Evolutionary conservation across 2,329 filamentous ascomycete genomes (phyloP), one percentile per base, ranked within the genome.

Genomic region (Thyridium curvatum): DNA sequence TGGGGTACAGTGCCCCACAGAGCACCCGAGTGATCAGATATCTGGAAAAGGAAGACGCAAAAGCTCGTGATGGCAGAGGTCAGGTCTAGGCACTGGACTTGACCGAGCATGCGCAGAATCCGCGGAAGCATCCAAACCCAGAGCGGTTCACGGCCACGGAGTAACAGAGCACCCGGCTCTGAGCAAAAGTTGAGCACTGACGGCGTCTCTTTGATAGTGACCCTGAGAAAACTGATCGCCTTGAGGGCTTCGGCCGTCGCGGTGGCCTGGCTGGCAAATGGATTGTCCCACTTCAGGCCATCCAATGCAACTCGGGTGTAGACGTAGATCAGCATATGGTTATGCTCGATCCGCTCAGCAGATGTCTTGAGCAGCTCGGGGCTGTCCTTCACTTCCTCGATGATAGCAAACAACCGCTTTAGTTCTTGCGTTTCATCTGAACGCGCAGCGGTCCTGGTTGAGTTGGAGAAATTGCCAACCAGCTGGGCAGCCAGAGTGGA

Each of bases 401-500:
- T 77, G 21, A 72, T 61, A 34, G 64, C 60, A 44, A 79, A 72
- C 3, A 96, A 72, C 38, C 82, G 79, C 45, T 84, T 81, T 46
- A 96, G 82, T 36, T 87, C 84, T 49, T 82, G 79, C 42, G 79
- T 82, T 50, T 84, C 80, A 51, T 83, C 74, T 38, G 75, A 75
- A 51, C 76, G 73, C 3, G 29, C 34, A 12, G 39, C 73, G 33
- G 74, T 77, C 45, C 71, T 74, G 37, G 74, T 71, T 36, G 77
- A 76, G 16, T 83, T 75, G 32, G 84, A 79, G 45, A 89, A 80
- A 56, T 86, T 87, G 56, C 86, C 82, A 46, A 93, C 87, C 41
- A 96, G 80, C 60, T 94, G 86, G 12, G 87, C 87, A 38, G 90
- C 88, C 52, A 95, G 73, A 9, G 89, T 94, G 13, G 90, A 95